These are phyloP conservation scores for Talaromyces sp. DNA, from an alignment of 2,329 filamentous ascomycete genomes.

Conservation along the genomic window DNA sequence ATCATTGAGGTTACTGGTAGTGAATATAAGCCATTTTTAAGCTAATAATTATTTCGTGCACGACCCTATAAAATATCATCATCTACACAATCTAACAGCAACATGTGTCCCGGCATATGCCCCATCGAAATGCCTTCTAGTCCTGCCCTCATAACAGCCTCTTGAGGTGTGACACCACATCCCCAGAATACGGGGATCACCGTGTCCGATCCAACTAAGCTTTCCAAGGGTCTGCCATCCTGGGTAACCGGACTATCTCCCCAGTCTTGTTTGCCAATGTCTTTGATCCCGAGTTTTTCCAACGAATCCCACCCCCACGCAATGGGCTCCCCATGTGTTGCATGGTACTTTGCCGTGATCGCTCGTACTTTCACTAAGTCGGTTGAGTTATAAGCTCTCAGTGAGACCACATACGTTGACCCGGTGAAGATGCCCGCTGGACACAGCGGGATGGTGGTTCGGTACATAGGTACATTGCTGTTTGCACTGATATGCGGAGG, in stretches of 20 bases:
- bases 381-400: conserved; percentile 53
- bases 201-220: conserved; percentile 30
- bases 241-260: conserved; percentile 43
- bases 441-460: conserved; percentile 52
- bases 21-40: not conserved
- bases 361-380: conserved; percentile 51
- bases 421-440: conserved; percentile 56
- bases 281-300: conserved; percentile 48
- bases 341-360: conserved; percentile 52
- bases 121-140: conserved; percentile 56
- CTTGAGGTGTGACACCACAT: conserved; percentile 63
- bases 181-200: conserved; percentile 35
- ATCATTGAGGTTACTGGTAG: not conserved
- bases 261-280: conserved; percentile 54
- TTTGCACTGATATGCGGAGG: conserved; percentile 48
- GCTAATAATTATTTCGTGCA: not conserved
- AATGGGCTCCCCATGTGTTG: conserved; percentile 61
- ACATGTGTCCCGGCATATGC: conserved; percentile 60
- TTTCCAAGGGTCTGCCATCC: not conserved
- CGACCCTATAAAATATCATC: conserved; percentile 28
- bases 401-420: conserved; percentile 57
- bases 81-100: conserved; percentile 51
- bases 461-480: conserved; percentile 59
- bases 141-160: conserved; percentile 55
- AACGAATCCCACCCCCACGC: conserved; percentile 61